phyloP scores from a whole-genome alignment of 495 filamentous ascomycete species.

The Neurospora sp. region DNA sequence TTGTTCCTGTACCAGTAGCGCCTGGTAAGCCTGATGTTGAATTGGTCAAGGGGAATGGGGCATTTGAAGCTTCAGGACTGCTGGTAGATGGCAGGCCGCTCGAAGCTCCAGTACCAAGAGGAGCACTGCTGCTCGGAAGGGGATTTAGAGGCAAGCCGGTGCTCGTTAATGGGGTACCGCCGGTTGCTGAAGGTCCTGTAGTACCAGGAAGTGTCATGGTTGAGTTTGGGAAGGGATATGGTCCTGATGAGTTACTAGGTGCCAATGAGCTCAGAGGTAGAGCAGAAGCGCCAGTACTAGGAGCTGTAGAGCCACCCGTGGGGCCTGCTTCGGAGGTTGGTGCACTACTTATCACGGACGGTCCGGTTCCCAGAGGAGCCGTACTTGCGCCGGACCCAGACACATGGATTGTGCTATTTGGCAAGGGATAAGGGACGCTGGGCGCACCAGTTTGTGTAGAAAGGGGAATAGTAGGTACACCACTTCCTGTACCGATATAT shows the following conservation, averaged over 20 bases:
- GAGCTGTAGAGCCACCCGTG: background rate
- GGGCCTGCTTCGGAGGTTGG: background rate
- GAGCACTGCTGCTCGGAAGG: background rate
- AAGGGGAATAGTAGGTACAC: background rate
- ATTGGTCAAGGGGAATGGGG: conserved; percentile 9
- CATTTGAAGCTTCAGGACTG: conserved; percentile 3
- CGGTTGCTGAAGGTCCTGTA: background rate
- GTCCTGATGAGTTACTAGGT: background rate
- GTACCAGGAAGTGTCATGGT: background rate
- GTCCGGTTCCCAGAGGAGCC: background rate
- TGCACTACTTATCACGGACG: conserved; percentile 4
- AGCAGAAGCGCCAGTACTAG: background rate
- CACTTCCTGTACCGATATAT: background rate
- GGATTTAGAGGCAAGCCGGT: background rate
- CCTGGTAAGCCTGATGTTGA: conserved; percentile 4
- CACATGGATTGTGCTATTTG: conserved; percentile 4
- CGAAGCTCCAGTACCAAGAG: background rate
- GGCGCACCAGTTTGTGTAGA: background rate
- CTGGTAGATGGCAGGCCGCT: background rate
- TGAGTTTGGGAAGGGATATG: background rate
- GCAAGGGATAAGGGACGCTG: conserved; percentile 5
- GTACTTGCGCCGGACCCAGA: conserved; percentile 2
- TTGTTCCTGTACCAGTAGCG: conserved; percentile 6
- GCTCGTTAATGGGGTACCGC: background rate
- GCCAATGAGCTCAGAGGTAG: background rate